Evolutionary conservation across 1,284 basidiomycete species (phyloP).

Genomic region (Cystobasidium pallidum): DNA sequence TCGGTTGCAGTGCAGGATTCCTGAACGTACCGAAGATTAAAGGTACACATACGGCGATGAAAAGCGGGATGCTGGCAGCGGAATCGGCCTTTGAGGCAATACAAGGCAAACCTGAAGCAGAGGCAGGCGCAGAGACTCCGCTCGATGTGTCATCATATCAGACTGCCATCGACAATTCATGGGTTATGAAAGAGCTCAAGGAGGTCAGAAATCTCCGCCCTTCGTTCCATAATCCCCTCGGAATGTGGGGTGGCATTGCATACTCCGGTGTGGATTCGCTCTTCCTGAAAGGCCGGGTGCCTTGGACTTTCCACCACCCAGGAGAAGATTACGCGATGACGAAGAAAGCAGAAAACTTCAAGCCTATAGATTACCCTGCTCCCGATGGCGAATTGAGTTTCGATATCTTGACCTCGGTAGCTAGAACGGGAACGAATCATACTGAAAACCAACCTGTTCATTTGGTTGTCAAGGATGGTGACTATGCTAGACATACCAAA

Average conservation of each 20-base stretch:
- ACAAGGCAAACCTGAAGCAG: slow-evolving; percentile 52
- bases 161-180: slow-evolving; percentile 72
- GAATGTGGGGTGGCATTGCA: slow-evolving; percentile 82
- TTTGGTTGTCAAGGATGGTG: slow-evolving; percentile 64
- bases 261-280: slow-evolving; percentile 91
- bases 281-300: slow-evolving; percentile 80
- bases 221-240: slow-evolving; percentile 82
- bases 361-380: slow-evolving; percentile 85
- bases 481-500: slow-evolving; percentile 71
- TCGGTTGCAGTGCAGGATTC: slow-evolving; percentile 95
- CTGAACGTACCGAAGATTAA: slow-evolving; percentile 98
- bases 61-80: slow-evolving; percentile 94
- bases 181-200: slow-evolving; percentile 84
- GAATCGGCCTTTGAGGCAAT: slow-evolving; percentile 79
- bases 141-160: slow-evolving; percentile 81
- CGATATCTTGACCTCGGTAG: slow-evolving; percentile 87
- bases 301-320: slow-evolving; percentile 86
- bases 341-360: slow-evolving; percentile 67
- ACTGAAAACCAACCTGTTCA: slow-evolving; percentile 94
- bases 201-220: slow-evolving; percentile 93
- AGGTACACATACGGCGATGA: slow-evolving; percentile 99
- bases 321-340: slow-evolving; percentile 74
- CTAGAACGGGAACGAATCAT: slow-evolving; percentile 94
- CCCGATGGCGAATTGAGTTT: slow-evolving; percentile 91
- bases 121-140: slow-evolving; percentile 54